A percentile compares a stretch with the other conserved stretches of the same genome.
phyloP scores from a whole-genome alignment of 306 rosid species.

The Dryas alaskensis region DNA sequence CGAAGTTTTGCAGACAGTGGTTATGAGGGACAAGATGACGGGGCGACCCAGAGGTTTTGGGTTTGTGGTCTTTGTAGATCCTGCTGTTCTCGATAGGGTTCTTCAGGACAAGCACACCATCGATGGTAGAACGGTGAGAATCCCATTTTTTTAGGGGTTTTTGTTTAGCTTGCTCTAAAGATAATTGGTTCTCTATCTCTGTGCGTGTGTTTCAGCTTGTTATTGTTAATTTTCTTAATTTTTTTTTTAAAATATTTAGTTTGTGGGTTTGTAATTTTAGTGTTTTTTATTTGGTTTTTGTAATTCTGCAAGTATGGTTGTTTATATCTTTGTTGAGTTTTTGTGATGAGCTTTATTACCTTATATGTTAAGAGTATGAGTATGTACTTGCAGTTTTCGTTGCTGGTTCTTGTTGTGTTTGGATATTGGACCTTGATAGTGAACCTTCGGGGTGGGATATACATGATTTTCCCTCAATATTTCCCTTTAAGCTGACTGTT shows the following conservation, averaged over 20 bases:
- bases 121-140: slow-evolving; percentile 82
- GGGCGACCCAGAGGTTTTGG: slow-evolving; percentile 89
- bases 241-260: neutral
- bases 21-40: slow-evolving; percentile 82
- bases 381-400: neutral
- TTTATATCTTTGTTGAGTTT: neutral
- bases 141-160: neutral
- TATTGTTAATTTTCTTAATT: neutral
- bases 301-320: neutral
- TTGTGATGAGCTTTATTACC: neutral
- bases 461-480: neutral
- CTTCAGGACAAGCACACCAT: slow-evolving; percentile 81
- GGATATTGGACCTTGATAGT: neutral
- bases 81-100: slow-evolving; percentile 81
- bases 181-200: neutral
- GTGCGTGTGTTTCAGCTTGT: neutral
- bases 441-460: neutral
- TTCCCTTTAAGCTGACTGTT: neutral
- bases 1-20: slow-evolving; percentile 73
- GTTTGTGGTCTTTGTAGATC: slow-evolving; percentile 88
- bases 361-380: neutral
- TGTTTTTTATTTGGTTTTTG: neutral
- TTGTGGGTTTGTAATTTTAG: neutral
- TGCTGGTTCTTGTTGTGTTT: neutral
- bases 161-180: neutral